These are phyloP conservation scores for Chondrostereum purpureum DNA, from an alignment of 1,284 basidiomycete species.

Conservation along the genomic window DNA sequence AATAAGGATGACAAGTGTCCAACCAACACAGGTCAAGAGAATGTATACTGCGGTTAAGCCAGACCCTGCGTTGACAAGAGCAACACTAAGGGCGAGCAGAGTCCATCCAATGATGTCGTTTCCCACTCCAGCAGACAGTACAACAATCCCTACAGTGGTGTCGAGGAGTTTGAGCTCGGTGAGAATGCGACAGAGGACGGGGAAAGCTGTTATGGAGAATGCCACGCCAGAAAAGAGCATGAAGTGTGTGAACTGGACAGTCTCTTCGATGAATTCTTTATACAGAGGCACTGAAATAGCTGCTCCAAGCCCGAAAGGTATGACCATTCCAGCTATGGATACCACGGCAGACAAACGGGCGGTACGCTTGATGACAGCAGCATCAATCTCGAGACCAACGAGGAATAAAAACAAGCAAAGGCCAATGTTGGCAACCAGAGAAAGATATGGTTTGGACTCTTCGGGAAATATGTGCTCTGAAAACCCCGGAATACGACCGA, in stretches of 20 bases:
- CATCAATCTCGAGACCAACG: conserved; percentile 66
- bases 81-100: conserved; percentile 78
- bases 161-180: conserved; percentile 81
- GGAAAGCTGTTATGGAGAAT: conserved; percentile 91
- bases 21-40: conserved; percentile 76
- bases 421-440: conserved; percentile 84
- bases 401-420: conserved; percentile 76
- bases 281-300: conserved; percentile 81
- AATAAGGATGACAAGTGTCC: conserved; percentile 75
- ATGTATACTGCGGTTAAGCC: conserved; percentile 78
- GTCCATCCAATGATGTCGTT: conserved; percentile 83
- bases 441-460: conserved; percentile 70
- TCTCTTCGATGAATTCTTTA: conserved; percentile 64
- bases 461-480: conserved; percentile 77
- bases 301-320: conserved; percentile 84
- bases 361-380: conserved; percentile 50
- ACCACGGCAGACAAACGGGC: conserved; percentile 38
- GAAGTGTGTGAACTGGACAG: conserved; percentile 75
- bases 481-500: conserved; percentile 73
- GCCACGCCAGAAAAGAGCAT: conserved; percentile 92
- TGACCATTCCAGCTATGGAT: conserved; percentile 60
- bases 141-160: conserved; percentile 90
- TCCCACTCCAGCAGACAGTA: conserved; percentile 89
- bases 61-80: conserved; percentile 79
- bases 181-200: conserved; percentile 87